phyloP scores from a whole-genome alignment of 169 alveolate species.

The Eimeria falciformis region DNA sequence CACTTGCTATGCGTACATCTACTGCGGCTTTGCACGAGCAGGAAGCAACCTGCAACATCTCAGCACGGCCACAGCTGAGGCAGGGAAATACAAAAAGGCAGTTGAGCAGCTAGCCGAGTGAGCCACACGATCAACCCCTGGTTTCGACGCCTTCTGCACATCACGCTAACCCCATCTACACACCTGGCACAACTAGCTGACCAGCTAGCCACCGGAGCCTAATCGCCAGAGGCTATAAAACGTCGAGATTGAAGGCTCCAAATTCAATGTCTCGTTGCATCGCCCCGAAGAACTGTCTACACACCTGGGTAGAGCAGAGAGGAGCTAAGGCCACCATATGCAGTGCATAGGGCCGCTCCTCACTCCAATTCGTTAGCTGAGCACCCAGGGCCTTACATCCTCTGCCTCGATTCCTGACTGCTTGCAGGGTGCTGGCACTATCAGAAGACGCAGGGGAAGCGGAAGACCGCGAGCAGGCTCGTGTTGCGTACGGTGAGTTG shows the following conservation, averaged over 20 bases:
- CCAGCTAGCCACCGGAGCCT: no score
- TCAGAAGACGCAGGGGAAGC: neutral
- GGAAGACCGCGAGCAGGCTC: neutral
- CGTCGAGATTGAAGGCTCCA: no score
- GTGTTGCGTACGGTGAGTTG: neutral
- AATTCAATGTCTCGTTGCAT: no score
- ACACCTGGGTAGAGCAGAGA: no score
- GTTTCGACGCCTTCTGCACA: neutral
- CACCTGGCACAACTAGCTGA: no score
- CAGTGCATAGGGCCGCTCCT: no score
- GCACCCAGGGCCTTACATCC: neutral
- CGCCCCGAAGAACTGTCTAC: no score
- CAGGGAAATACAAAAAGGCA: neutral
- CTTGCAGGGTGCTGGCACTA: neutral
- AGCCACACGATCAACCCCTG: neutral
- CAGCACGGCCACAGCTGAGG: neutral
- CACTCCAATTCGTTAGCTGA: no score
- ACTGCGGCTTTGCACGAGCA: neutral
- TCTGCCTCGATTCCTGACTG: neutral
- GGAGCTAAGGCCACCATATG: no score
- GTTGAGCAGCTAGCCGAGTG: neutral
- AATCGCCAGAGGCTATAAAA: no score
- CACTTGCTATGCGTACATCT: no score
- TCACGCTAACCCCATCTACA: no score
- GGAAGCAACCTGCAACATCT: conserved; percentile 2